Evolutionary conservation across 345 rosid species (phyloP).

Genomic region (Ceriops decandra): DNA sequence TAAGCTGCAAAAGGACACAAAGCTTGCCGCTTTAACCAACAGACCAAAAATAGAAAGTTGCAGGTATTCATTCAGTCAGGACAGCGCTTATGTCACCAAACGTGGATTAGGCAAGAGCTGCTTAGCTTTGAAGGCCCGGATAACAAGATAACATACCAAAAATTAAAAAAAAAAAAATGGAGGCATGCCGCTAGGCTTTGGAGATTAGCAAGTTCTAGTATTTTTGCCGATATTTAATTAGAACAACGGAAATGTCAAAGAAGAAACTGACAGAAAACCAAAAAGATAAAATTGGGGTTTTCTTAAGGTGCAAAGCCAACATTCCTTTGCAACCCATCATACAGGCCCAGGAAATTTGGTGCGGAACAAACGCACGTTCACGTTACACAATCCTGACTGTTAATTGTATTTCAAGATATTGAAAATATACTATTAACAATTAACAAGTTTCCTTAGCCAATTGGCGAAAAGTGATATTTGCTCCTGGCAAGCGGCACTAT

Average conservation of each 20-base stretch:
- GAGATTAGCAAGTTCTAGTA: neutral
- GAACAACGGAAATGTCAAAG: no score
- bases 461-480: no score
- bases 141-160: constrained; percentile 8
- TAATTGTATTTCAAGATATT: no score
- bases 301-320: no score
- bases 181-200: neutral
- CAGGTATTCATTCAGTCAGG: constrained; percentile 11
- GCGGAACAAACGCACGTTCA: no score
- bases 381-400: no score
- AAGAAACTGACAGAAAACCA: neutral
- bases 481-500: no score
- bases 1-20: constrained; percentile 15
- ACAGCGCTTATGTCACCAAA: constrained; percentile 15
- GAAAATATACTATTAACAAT: no score
- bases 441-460: no score
- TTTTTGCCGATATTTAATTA: neutral
- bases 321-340: no score
- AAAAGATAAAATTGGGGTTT: no score
- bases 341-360: no score
- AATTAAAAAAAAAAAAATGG: constrained; percentile 8
- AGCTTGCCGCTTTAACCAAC: constrained; percentile 21
- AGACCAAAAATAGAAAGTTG: constrained; percentile 25
- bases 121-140: constrained; percentile 23
- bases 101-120: constrained; percentile 12